Evolutionary conservation across 441 rosid genomes (phyloP).

Genomic region (Syzygium malaccense): DNA sequence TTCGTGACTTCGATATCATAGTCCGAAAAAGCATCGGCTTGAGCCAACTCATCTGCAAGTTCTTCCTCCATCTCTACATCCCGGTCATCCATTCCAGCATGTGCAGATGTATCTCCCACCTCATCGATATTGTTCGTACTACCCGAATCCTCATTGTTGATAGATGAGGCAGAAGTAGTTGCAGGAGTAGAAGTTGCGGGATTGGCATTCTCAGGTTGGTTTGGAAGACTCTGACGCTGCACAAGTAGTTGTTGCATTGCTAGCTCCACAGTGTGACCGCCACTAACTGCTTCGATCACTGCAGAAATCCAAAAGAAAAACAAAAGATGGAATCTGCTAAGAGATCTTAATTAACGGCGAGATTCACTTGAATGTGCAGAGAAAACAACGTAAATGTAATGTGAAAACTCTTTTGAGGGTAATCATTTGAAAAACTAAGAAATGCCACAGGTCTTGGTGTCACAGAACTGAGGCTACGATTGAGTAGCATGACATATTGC

Average conservation of each 20-base stretch:
- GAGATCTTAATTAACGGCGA: not conserved
- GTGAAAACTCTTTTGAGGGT: not conserved
- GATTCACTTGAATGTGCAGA: not conserved
- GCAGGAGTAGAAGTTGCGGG: slow-evolving; percentile 2
- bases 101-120: slow-evolving; percentile 10
- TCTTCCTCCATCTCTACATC: slow-evolving; percentile 73
- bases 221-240: slow-evolving; percentile 7
- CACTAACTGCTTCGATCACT: slow-evolving; percentile 52
- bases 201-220: slow-evolving; percentile 7
- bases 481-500: not conserved
- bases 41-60: slow-evolving; percentile 49
- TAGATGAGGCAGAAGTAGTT: slow-evolving; percentile 1
- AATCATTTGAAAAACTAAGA: not conserved
- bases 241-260: slow-evolving; percentile 41
- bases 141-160: not conserved
- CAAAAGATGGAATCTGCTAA: not conserved
- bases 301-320: slow-evolving; percentile 1
- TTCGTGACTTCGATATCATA: slow-evolving; percentile 59
- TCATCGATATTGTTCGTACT: not conserved
- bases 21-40: slow-evolving; percentile 51
- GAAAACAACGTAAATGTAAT: not conserved
- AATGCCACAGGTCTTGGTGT: not conserved
- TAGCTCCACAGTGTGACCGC: slow-evolving; percentile 38
- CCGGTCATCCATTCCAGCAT: slow-evolving; percentile 24
- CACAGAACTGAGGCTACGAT: not conserved